Evolutionary conservation across 768 basidiomycete species (phyloP).

Genomic region (Collybia sordida): DNA sequence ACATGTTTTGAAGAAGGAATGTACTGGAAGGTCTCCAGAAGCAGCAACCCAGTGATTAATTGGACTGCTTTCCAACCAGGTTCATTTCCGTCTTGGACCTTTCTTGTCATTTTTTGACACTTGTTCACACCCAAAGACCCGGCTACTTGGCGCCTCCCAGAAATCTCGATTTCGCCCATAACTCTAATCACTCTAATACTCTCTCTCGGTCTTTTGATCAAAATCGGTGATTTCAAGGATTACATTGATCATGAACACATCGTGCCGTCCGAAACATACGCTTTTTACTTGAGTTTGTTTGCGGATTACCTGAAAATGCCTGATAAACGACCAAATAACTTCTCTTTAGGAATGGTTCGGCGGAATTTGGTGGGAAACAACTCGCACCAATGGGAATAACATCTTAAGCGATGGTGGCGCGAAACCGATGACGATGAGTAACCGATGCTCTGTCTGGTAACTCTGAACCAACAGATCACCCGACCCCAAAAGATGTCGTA

Average conservation of each 20-base stretch:
- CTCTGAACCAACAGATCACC: no score
- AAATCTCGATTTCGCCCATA: slow-evolving; percentile 40
- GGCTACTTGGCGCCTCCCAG: slow-evolving; percentile 8
- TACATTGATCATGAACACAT: not conserved
- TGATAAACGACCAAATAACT: not conserved
- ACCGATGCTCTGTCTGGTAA: not conserved
- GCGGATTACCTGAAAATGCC: no score
- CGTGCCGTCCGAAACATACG: not conserved
- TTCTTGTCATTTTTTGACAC: slow-evolving; percentile 3
- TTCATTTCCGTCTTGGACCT: slow-evolving; percentile 11
- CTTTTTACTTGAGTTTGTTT: not conserved
- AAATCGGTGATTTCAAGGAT: not conserved
- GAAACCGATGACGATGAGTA: slow-evolving; percentile 2
- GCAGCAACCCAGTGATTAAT: slow-evolving; percentile 18
- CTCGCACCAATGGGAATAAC: slow-evolving; percentile 16
- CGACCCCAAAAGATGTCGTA: no score
- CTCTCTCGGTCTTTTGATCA: slow-evolving; percentile 26
- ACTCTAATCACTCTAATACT: slow-evolving; percentile 59
- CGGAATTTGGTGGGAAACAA: slow-evolving; percentile 18
- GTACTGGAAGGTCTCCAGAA: slow-evolving; percentile 6
- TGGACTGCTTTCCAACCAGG: slow-evolving; percentile 15
- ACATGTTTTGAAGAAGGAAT: slow-evolving; percentile 7
- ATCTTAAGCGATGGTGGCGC: slow-evolving; percentile 14
- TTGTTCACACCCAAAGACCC: slow-evolving; percentile 7
- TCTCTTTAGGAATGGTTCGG: slow-evolving; percentile 15